Conservation (phyloP, 768 basidiomycete genomes). For the Phylloporus scabripes region DNA sequence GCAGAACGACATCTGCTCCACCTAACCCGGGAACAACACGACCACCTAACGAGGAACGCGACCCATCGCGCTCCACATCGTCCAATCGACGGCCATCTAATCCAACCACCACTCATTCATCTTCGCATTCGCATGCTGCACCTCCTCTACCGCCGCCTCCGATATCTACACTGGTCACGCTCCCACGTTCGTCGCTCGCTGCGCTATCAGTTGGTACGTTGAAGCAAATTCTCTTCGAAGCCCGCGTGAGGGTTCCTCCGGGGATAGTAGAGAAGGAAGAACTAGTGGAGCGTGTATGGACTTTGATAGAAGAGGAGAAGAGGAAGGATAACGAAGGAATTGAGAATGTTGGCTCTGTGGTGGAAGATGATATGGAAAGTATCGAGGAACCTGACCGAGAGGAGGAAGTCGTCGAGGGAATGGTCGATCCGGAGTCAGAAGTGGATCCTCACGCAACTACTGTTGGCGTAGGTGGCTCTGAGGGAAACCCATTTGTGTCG, state of each 20-base stretch:
- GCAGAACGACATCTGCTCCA: conserved; percentile 22
- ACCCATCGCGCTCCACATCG: conserved; percentile 12
- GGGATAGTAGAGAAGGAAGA: conserved; percentile 80
- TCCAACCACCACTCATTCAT: conserved; percentile 6
- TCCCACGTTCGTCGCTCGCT: conserved; percentile 52
- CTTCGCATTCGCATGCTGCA: conserved; percentile 30
- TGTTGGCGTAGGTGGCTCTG: background rate
- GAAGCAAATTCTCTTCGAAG: conserved; percentile 74
- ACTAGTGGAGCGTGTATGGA: conserved; percentile 64
- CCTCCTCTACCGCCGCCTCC: conserved; percentile 37
- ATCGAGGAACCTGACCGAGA: conserved; percentile 16
- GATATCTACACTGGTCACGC: conserved; percentile 62
- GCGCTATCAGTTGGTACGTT: conserved; percentile 64
- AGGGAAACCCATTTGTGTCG: background rate
- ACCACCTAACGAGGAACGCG: background rate
- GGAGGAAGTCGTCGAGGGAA: conserved; percentile 13
- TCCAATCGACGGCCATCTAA: conserved; percentile 11
- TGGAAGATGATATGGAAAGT: conserved; percentile 30
- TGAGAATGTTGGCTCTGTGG: conserved; percentile 5
- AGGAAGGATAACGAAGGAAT: conserved; percentile 42
- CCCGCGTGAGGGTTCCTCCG: conserved; percentile 57
- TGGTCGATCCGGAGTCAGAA: conserved; percentile 18
- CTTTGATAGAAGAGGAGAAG: conserved; percentile 61
- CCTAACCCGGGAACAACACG: conserved; percentile 10
- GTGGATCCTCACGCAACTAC: background rate